Evolutionary conservation across 2,329 filamentous ascomycete species (phyloP), one percentile per base, ranked within the genome.

Genomic region (Aspergillus pseudoglaucus): DNA sequence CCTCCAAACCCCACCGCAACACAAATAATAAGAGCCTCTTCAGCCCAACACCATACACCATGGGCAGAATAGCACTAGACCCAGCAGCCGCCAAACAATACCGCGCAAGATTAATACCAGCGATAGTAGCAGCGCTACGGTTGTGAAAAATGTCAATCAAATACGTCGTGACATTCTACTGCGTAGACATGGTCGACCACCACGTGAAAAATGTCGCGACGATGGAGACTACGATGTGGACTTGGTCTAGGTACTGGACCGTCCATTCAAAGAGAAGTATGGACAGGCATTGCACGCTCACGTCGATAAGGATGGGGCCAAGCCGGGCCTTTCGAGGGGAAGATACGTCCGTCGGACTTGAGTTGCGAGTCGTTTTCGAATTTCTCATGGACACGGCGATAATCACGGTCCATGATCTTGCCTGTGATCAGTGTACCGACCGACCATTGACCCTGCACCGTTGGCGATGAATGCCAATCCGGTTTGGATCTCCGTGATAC

Each of bases 401-500:
- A 82, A 47, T 82, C 75, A 14, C 60, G 47, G 51, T 82, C 74
- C 0, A 81, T 68, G 27, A 81, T 65, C 43, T 72, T 78, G 15
- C 79, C 78, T 0, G 73, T 77, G 9, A 75, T 56, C 0, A 79
- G 59, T 0, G 76, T 79, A 1, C 77, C 78, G 2, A 1, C 77
- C 78, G 2, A 78, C 57, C 53, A 81, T 78, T 15, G 74, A 78
- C 0, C 79, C 78, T 0, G 72, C 70, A 0, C 79, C 79, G 20
- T 79, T 79, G 18, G 77, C 75, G 2, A 82, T 72, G 49, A 79
- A 81, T 0, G 74, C 74, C 2, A 79, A 59, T 0, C 76, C 76
- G 12, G 76, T 72, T 38, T 77, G 65, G 3, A 67, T 70, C 47
- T 74, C 72, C 4, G 47, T 59, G 1, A 77, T 62, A 6, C 63